A percentile compares a stretch with the other conserved stretches of the same genome.
These are phyloP conservation scores for Pleurozium schreberi DNA, from an alignment of 225 moss, liverwort and hornwort genomes.

Conservation along the genomic window DNA sequence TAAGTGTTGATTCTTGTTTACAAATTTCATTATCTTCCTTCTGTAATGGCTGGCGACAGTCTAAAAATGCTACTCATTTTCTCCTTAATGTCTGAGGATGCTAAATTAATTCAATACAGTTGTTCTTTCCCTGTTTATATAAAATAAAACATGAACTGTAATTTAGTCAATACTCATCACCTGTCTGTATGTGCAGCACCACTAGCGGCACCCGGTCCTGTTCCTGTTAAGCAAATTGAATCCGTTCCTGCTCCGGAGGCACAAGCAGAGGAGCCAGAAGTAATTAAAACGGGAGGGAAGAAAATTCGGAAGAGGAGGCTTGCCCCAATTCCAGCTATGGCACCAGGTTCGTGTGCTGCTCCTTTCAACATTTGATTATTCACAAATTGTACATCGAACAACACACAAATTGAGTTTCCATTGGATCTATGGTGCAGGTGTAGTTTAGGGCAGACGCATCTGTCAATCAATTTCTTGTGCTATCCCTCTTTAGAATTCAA, in stretches of 20 bases:
- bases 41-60: background rate
- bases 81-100: background rate
- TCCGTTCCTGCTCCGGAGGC: background rate
- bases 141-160: background rate
- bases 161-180: background rate
- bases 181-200: constrained; percentile 8
- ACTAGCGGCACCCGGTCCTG: constrained; percentile 3
- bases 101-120: background rate
- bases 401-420: background rate
- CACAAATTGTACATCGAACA: background rate
- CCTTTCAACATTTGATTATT: background rate
- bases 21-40: background rate
- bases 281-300: constrained; percentile 1
- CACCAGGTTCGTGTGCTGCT: constrained; percentile 10
- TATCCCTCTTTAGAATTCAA: background rate
- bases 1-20: background rate
- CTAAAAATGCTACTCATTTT: background rate
- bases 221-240: background rate
- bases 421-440: background rate
- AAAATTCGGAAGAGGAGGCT: constrained; percentile 31
- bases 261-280: constrained; percentile 17
- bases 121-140: background rate
- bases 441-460: background rate
- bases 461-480: background rate
- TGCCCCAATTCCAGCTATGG: constrained; percentile 13